phyloP scores from a whole-genome alignment of 208 protist species.

The Leptomonas pyrrhocoris region DNA sequence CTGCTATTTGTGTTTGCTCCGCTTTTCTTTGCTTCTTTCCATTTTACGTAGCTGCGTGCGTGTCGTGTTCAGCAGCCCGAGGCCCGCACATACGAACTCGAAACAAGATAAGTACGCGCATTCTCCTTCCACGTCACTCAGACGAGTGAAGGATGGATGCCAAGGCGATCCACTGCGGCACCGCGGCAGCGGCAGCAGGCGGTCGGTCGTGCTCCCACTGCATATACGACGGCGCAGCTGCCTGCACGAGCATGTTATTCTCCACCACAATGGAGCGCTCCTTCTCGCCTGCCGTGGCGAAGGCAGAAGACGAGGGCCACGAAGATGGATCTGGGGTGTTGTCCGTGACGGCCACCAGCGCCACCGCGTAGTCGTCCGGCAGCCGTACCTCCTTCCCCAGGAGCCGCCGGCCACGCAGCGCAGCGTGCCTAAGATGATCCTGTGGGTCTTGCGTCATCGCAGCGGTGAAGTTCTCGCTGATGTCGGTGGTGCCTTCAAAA shows the following conservation, averaged over 20 bases:
- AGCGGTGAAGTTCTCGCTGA: constrained; percentile 61
- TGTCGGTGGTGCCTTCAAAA: constrained; percentile 76
- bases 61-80: too few species aligned
- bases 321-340: neutral
- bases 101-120: too few species aligned
- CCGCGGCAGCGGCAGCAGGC: constrained; percentile 30
- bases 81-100: too few species aligned
- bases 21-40: too few species aligned
- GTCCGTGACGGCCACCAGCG: constrained; percentile 16
- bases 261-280: constrained; percentile 6
- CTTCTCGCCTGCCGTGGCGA: neutral
- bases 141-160: constrained; percentile 42
- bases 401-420: constrained; percentile 44
- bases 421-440: constrained; percentile 14
- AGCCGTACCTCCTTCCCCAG: constrained; percentile 37
- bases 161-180: constrained; percentile 62
- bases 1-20: too few species aligned
- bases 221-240: constrained; percentile 31
- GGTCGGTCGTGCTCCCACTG: constrained; percentile 71
- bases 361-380: constrained; percentile 39
- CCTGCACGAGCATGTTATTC: constrained; percentile 25
- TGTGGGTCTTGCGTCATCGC: constrained; percentile 26
- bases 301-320: neutral
- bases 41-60: too few species aligned
- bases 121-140: neutral